Conservation (phyloP, 2,329 filamentous ascomycete genomes). For the Spiromastix sp. region DNA sequence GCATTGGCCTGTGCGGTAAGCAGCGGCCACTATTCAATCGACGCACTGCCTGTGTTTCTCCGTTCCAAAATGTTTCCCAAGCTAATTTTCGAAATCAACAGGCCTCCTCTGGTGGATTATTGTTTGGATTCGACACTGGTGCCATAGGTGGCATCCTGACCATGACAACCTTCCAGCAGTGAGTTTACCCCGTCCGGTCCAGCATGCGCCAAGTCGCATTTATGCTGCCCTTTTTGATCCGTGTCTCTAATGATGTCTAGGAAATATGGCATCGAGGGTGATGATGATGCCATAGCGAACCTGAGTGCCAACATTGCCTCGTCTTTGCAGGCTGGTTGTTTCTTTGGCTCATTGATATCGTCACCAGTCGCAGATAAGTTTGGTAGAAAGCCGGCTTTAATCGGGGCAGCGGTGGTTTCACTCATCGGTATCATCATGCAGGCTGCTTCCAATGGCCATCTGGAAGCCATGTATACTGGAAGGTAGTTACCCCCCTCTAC, state of each 20-base stretch:
- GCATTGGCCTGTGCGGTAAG: conserved; percentile 49
- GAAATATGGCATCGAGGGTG: conserved; percentile 41
- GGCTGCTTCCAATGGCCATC: conserved; percentile 48
- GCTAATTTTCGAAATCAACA: conserved; percentile 13
- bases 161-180: conserved; percentile 48
- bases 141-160: conserved; percentile 59
- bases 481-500: conserved; percentile 29
- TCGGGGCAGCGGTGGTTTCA: conserved; percentile 47
- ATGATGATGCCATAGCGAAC: conserved; percentile 37
- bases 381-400: conserved; percentile 47
- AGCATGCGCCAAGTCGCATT: too few relatives aligned
- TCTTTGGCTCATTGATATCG: conserved; percentile 50
- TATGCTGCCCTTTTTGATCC: background rate
- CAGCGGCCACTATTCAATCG: too few relatives aligned
- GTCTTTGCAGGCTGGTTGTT: conserved; percentile 60
- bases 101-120: conserved; percentile 59
- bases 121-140: conserved; percentile 57
- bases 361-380: conserved; percentile 30
- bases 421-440: conserved; percentile 56
- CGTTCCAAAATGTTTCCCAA: too few relatives aligned
- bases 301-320: conserved; percentile 60
- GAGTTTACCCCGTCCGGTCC: too few relatives aligned
- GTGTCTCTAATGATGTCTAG: conserved; percentile 22
- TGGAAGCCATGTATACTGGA: conserved; percentile 56
- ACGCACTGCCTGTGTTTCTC: too few relatives aligned